A percentile compares a stretch with the other conserved stretches of the same genome.
Evolutionary conservation across 345 rosid genomes (phyloP).

Genomic region (Clarkia xantiana): DNA sequence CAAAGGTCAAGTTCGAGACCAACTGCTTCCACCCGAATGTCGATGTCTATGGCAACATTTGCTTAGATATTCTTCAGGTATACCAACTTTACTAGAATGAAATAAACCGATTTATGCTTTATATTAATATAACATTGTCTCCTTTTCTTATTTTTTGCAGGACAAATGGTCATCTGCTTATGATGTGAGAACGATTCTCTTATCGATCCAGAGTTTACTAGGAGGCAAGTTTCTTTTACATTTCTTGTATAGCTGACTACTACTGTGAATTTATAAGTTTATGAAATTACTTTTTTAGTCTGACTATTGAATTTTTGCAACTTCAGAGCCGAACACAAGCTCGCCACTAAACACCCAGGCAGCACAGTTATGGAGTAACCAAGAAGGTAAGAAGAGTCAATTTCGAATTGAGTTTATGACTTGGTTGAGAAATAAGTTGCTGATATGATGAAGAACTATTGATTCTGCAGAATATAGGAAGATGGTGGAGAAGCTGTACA

Average conservation of each 20-base stretch:
- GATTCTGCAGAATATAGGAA: constrained; percentile 36
- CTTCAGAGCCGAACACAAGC: constrained; percentile 70
- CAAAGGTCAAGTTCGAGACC: constrained; percentile 84
- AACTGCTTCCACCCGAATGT: constrained; percentile 94
- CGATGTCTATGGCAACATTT: constrained; percentile 74
- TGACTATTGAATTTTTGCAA: neutral
- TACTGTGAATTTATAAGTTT: neutral
- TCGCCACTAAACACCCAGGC: constrained; percentile 93
- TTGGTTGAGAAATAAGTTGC: too few relatives aligned
- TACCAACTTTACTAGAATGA: too few relatives aligned
- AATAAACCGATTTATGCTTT: too few relatives aligned
- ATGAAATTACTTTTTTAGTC: neutral
- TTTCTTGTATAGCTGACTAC: neutral
- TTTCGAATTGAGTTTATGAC: neutral
- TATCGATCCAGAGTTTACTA: constrained; percentile 84
- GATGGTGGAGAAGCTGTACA: constrained; percentile 49
- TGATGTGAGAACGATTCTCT: constrained; percentile 71
- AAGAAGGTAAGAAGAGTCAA: constrained; percentile 36
- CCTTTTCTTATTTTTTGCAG: constrained; percentile 16
- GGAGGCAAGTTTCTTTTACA: constrained; percentile 41
- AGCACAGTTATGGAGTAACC: constrained; percentile 91
- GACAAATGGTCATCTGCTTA: constrained; percentile 99
- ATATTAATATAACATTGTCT: too few relatives aligned
- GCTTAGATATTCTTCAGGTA: constrained; percentile 98
- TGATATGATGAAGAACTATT: too few relatives aligned